Percentiles rank a stretch among this genome's conserved stretches.
These are phyloP conservation scores for Barnettozyma sucrosica DNA, from an alignment of 805 yeast species.

Conservation along the genomic window DNA sequence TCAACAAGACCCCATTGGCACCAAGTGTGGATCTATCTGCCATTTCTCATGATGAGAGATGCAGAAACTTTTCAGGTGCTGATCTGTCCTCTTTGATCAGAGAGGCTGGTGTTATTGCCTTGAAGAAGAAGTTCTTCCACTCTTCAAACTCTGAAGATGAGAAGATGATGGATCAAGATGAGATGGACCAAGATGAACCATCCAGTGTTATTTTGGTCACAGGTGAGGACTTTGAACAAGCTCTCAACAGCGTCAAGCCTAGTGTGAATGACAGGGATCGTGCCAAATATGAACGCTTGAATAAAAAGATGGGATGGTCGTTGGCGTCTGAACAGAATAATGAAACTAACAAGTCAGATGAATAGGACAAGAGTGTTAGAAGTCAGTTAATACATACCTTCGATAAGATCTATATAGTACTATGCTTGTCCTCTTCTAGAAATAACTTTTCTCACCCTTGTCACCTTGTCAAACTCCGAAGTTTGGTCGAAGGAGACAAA, in stretches of 20 bases:
- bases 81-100: constrained; percentile 87
- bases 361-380: constrained; percentile 7
- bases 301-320: constrained; percentile 72
- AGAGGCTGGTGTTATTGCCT: constrained; percentile 89
- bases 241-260: constrained; percentile 74
- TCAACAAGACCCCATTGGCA: constrained; percentile 72
- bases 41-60: constrained; percentile 70
- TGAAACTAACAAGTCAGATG: constrained; percentile 8
- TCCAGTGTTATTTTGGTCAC: constrained; percentile 47
- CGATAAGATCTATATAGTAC: neutral
- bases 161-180: constrained; percentile 40
- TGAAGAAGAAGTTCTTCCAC: constrained; percentile 68
- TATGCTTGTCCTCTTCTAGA: constrained; percentile 37
- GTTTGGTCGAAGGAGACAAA: constrained; percentile 35
- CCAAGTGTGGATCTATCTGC: constrained; percentile 50
- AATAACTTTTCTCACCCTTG: constrained; percentile 54
- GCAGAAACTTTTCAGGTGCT: constrained; percentile 92
- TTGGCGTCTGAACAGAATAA: constrained; percentile 30
- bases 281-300: constrained; percentile 64
- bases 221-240: constrained; percentile 58
- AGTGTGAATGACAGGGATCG: constrained; percentile 88
- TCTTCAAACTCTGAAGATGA: constrained; percentile 35
- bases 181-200: constrained; percentile 30
- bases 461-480: constrained; percentile 45
- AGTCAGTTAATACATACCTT: constrained; percentile 1